Evolutionary conservation across 2,329 filamentous ascomycete species (phyloP), one percentile per base, ranked within the genome.

Genomic region (Domatiomyces catenatus): DNA sequence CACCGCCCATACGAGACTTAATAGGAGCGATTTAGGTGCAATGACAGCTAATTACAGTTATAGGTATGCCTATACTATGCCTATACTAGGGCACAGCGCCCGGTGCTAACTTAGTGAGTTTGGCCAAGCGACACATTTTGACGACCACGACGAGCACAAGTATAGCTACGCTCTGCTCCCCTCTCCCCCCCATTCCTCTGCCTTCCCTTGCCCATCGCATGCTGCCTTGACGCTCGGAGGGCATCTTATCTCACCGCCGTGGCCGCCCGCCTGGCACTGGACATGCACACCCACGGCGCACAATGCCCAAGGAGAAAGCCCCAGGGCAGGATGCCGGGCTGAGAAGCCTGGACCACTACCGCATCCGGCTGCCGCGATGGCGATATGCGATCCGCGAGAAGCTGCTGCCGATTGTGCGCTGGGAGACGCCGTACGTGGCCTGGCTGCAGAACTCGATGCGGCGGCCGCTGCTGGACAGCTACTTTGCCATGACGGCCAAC

Each of bases 401-500:
- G 60, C 74, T 90, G 52, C 81, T 98, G 52, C 90, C 90, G 55
- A 75, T 96, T 52, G 81, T 96, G 50, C 82, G 92, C 65, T 89
- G 83, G 83, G 92, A 98, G 71, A 98, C 92, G 26, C 90, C 89
- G 1, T 92, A 94, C 67, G 80, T 98, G 17, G 90, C 90, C 51
- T 83, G 79, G 70, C 71, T 94, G 63, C 92, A 98, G 74, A 76
- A 82, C 58, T 80, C 74, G 64, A 68, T 90, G 64, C 84, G 90
- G 62, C 83, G 86, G 18, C 86, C 87, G 0, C 77, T 84, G 7
- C 81, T 96, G 61, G 92, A 98, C 68, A 86, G 86, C 55, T 98
- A 95, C 72, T 98, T 98, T 68, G 90, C 92, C 48, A 86, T 93
- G 58, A 94, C 89, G 0, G 92, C 92, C 56, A 98, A 96, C 67